Evolutionary conservation across 352 stramenopile species (phyloP).

Genomic region (Aphanomyces stellatus): DNA sequence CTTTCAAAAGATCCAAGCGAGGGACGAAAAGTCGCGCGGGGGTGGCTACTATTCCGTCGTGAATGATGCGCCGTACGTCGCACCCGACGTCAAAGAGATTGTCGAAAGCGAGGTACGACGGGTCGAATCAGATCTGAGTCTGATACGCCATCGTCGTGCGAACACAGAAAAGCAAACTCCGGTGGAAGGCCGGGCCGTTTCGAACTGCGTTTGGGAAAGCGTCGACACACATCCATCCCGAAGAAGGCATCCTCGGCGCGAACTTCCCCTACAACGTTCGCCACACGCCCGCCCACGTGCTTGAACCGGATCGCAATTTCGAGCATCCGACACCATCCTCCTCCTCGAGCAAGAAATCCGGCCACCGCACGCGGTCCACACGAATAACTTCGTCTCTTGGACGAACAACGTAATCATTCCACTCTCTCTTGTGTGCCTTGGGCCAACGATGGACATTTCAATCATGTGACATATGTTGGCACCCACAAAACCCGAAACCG

Average conservation of each 20-base stretch:
- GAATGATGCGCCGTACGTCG: conserved; percentile 70
- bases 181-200: conserved; percentile 65
- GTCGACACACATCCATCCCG: conserved; percentile 33
- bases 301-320: conserved; percentile 13
- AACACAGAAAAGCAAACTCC: conserved; percentile 45
- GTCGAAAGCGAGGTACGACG: conserved; percentile 39
- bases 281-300: conserved; percentile 2
- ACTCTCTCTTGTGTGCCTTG: too few relatives aligned
- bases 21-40: conserved; percentile 23
- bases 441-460: too few relatives aligned
- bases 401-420: too few relatives aligned
- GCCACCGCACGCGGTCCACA: too few relatives aligned
- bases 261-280: conserved; percentile 8
- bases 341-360: too few relatives aligned
- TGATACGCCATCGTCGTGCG: neutral
- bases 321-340: neutral
- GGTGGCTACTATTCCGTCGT: conserved; percentile 61
- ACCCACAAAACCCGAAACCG: too few relatives aligned
- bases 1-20: conserved; percentile 36
- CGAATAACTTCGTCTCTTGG: too few relatives aligned
- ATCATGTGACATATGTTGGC: too few relatives aligned
- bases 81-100: conserved; percentile 35
- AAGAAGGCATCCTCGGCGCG: conserved; percentile 43
- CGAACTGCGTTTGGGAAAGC: conserved; percentile 53
- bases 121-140: neutral